Base-by-base conservation (phyloP, 352 stramenopile genomes). In the Phytophthora foliorum region DNA sequence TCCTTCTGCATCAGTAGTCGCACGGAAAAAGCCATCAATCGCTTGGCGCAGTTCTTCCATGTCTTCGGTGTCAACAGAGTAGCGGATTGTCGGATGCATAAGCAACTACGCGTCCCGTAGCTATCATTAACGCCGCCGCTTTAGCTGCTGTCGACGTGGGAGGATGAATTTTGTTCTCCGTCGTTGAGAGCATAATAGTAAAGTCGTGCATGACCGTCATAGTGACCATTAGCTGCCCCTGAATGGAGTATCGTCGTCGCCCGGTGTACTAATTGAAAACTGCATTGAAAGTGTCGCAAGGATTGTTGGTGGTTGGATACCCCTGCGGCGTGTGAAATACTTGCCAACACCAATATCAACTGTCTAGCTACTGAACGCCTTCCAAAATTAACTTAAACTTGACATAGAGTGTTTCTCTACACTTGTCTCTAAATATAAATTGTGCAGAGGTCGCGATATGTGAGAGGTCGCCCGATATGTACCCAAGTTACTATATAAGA, bases 331-430 rank as follows among this genome's bases (percentile, higher is more conserved):
- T 58, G 21, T 63, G 46, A 45, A 69, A 64, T n/a, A 36, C n/a
- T 4, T 63, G 62, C 62, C 53, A 69, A 9, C 53, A 14, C 53
- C 62, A 58, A 27, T 59, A 70, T 48, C 53, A 16, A 32, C 52
- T 57, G n/a, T 57, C 32, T 4, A 61, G 27, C 44, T n/a, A n/a
- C n/a, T n/a, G n/a, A n/a, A n/a, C n/a, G n/a, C n/a, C n/a, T n/a
- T n/a, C n/a, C n/a, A n/a, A n/a, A n/a, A n/a, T n/a, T n/a, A n/a
- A n/a, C n/a, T n/a, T n/a, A n/a, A n/a, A n/a, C n/a, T n/a, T n/a
- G n/a, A n/a, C n/a, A n/a, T n/a, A n/a, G n/a, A n/a, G n/a, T n/a
- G n/a, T n/a, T n/a, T n/a, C n/a, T n/a, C n/a, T n/a, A n/a, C n/a
- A n/a, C n/a, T n/a, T n/a, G n/a, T n/a, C n/a, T n/a, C n/a, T n/a